Evolutionary conservation across 2,329 filamentous ascomycete genomes (phyloP).

Genomic region (Colletotrichum sp.): DNA sequence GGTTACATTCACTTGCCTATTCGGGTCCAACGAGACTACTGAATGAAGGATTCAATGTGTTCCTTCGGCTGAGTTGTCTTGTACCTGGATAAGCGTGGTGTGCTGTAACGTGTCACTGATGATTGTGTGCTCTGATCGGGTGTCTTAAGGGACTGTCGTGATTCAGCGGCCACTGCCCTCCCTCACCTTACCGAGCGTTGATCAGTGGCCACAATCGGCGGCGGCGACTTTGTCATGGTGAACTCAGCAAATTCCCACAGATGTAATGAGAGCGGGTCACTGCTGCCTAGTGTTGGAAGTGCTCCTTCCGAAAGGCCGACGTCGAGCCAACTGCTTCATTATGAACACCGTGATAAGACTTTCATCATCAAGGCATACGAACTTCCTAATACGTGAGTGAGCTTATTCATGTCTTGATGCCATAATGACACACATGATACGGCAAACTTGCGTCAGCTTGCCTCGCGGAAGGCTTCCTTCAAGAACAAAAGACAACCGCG

Average conservation of each 20-base stretch:
- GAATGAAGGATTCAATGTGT: not conserved
- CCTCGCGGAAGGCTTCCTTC: not conserved
- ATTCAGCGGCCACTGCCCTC: not conserved
- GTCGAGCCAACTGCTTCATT: not conserved
- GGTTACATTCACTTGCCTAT: not conserved
- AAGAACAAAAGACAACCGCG: not conserved
- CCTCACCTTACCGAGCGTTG: not conserved
- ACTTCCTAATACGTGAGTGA: not conserved
- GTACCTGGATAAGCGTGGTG: not conserved
- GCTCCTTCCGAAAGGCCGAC: not conserved
- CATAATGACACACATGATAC: not conserved
- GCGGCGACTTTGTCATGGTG: not conserved
- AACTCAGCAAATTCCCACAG: not conserved
- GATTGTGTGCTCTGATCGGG: not conserved
- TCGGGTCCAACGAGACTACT: not conserved
- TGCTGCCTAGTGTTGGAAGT: not conserved
- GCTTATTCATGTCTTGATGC: not conserved
- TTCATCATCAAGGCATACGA: not conserved
- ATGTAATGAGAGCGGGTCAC: not conserved
- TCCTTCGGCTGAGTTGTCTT: not conserved
- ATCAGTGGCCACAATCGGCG: not conserved
- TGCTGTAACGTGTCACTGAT: not conserved
- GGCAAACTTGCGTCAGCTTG: rapidly evolving
- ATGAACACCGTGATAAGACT: not conserved
- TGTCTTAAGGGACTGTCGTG: not conserved